phyloP scores from a whole-genome alignment of 371 early-diverging fungal species.

The Zychaea mexicana region DNA sequence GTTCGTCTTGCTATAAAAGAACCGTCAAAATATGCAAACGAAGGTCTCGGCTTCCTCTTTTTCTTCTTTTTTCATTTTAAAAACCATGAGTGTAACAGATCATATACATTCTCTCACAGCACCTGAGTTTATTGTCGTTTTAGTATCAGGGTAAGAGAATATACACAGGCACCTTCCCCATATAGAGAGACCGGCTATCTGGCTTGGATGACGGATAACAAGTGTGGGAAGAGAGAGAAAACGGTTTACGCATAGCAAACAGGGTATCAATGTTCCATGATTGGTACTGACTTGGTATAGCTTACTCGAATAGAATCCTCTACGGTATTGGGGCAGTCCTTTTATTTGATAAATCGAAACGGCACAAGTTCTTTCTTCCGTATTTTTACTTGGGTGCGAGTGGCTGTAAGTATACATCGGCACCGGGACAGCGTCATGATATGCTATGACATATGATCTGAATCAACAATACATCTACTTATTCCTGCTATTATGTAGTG shows the following conservation, averaged over 20 bases:
- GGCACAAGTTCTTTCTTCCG: slow-evolving; percentile 15
- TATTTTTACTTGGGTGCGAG: slow-evolving; percentile 13
- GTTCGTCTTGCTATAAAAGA: not conserved
- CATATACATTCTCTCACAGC: slow-evolving; percentile 4
- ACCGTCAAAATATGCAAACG: not conserved
- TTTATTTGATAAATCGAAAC: slow-evolving; percentile 8
- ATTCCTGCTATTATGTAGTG: not conserved
- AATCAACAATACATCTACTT: too few relatives aligned
- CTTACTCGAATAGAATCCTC: not conserved
- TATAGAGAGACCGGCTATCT: too few relatives aligned
- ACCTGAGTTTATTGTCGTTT: slow-evolving; percentile 2
- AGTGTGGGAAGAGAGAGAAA: not conserved
- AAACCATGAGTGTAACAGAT: slow-evolving; percentile 9
- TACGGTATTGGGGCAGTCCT: slow-evolving; percentile 10
- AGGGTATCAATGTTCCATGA: too few relatives aligned
- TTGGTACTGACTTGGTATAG: slow-evolving; percentile 2
- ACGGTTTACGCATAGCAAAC: too few relatives aligned
- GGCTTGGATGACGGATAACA: not conserved
- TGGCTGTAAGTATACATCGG: slow-evolving; percentile 11
- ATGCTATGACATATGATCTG: too few relatives aligned
- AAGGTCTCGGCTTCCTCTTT: not conserved
- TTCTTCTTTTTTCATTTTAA: not conserved
- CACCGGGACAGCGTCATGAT: too few relatives aligned
- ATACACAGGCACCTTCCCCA: not conserved
- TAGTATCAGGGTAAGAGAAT: slow-evolving; percentile 8